Percentiles rank a stretch among this genome's conserved stretches.
Evolutionary conservation across 768 basidiomycete species (phyloP).

Genomic region (Hypsizygus marmoreus): DNA sequence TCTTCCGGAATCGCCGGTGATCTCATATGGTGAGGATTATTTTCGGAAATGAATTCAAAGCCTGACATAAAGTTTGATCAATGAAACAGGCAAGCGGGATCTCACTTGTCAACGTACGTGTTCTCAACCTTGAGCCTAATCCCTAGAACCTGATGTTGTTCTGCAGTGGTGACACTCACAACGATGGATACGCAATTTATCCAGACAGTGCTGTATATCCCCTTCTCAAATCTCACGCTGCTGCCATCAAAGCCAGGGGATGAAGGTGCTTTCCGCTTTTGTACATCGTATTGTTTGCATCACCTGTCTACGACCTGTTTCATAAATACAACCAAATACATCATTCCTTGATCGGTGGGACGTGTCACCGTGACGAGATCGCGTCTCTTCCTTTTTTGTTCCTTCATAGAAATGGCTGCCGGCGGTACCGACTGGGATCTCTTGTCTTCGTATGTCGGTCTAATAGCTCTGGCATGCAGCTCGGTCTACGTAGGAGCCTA

Average conservation of each 20-base stretch:
- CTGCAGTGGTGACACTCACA: slow-evolving; percentile 43
- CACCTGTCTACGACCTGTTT: background rate
- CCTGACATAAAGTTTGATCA: background rate
- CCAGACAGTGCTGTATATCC: slow-evolving; percentile 47
- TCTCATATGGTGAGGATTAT: slow-evolving; percentile 58
- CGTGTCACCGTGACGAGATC: slow-evolving; percentile 14
- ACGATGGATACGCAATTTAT: slow-evolving; percentile 57
- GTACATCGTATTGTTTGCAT: background rate
- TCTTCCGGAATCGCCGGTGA: slow-evolving; percentile 61
- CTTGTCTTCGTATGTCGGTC: slow-evolving; percentile 67
- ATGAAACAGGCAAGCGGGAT: slow-evolving; percentile 38
- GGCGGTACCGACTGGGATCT: slow-evolving; percentile 65
- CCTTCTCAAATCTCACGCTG: slow-evolving; percentile 40
- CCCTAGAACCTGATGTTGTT: slow-evolving; percentile 2
- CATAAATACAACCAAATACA: background rate
- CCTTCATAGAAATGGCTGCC: slow-evolving; percentile 13
- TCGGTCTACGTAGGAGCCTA: slow-evolving; percentile 73
- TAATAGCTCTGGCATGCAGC: slow-evolving; percentile 62
- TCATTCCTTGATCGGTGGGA: slow-evolving; percentile 13
- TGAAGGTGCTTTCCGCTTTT: too few species aligned
- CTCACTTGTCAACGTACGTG: slow-evolving; percentile 33
- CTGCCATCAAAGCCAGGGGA: slow-evolving; percentile 44
- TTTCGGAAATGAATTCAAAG: background rate
- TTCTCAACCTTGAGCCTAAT: background rate
- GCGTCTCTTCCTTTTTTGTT: slow-evolving; percentile 1